Base-by-base conservation (phyloP, 75 land plant genomes). In the Sequoiadendron giganteum region DNA sequence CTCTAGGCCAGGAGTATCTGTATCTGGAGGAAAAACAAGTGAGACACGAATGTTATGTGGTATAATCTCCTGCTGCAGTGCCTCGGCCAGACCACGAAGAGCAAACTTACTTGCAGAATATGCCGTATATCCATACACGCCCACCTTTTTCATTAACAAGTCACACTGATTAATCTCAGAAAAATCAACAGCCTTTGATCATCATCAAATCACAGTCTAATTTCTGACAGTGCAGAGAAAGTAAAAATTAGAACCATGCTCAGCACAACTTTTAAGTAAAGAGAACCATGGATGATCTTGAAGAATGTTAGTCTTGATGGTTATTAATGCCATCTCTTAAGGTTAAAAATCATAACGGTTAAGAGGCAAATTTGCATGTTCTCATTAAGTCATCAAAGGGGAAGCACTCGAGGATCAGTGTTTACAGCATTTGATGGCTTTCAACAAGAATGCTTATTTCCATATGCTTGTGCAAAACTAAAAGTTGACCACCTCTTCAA, bases 1-100 rank as follows among this genome's bases (percentile, higher is more conserved):
- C 1, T 32, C 85, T 28, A 94, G 89, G 21, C 97, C 97, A 78
- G 99, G 99, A 84, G 99, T 97, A 36, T 93, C 92, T 48, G 99
- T 97, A 80, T 97, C 99, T 47, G 99, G 97, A 82, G 99, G 99
- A 89, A 90, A 97, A 58, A 97, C 91, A 54, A 97, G 91, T 34
- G 99, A 94, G 15, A 95, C 90, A 87, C 87, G 95, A 39, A 97
- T 95, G 81, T 94, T 90, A 87, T 93, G 90, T 21, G 86, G 86
- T 84, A 94, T 88, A 28, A 97, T 87, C 89, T 97, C 99, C 72
- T 97, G 99, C 73, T 97, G 97, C 88, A 97, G 87, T 73, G 93
- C 93, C 87, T 97, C 97, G 18, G 95, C 97, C 81, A 97, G 85
- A 43, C 96, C 96, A 45, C 93, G 91, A 9, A 97, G 92, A 15